A percentile compares a stretch with the other conserved stretches of the same genome.
Evolutionary conservation across 495 filamentous ascomycete genomes (phyloP).

Genomic region (Sporormia fimetaria): DNA sequence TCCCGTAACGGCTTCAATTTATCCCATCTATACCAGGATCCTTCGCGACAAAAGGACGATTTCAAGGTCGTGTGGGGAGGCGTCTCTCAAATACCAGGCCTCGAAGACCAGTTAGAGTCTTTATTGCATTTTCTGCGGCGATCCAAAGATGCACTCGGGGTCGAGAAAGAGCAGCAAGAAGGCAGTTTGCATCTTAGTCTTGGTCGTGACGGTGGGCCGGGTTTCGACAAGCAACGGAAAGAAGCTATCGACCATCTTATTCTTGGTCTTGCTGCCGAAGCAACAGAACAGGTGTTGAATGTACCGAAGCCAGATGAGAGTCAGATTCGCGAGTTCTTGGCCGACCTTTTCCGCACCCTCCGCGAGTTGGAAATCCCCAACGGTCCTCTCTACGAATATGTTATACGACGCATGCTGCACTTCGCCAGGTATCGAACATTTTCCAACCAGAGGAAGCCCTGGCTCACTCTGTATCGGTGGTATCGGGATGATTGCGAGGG

Average conservation of each 20-base stretch:
- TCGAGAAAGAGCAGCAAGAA: background rate
- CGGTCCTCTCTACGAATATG: constrained; percentile 6
- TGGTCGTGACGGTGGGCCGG: constrained; percentile 7
- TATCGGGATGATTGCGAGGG: constrained; percentile 10
- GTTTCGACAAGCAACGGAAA: background rate
- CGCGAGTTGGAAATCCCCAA: constrained; percentile 5
- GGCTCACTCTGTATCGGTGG: constrained; percentile 9
- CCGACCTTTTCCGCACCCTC: constrained; percentile 7
- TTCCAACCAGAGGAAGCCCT: constrained; percentile 7
- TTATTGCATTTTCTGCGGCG: constrained; percentile 12
- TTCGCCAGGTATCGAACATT: constrained; percentile 11
- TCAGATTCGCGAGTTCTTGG: constrained; percentile 11
- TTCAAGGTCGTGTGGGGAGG: background rate
- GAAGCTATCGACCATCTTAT: constrained; percentile 3
- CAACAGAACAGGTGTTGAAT: constrained; percentile 5
- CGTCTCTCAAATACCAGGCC: constrained; percentile 6
- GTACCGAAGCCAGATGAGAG: constrained; percentile 9
- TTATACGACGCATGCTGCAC: constrained; percentile 5
- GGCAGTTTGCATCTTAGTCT: background rate
- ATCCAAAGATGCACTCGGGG: constrained; percentile 10
- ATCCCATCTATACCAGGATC: too few relatives aligned
- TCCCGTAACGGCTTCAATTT: background rate
- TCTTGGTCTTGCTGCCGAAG: constrained; percentile 1
- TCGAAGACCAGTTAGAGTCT: constrained; percentile 2
- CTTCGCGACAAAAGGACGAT: too few relatives aligned